These are phyloP conservation scores for Mycena albidolilacea DNA, from an alignment of 768 basidiomycete species.

Conservation along the genomic window DNA sequence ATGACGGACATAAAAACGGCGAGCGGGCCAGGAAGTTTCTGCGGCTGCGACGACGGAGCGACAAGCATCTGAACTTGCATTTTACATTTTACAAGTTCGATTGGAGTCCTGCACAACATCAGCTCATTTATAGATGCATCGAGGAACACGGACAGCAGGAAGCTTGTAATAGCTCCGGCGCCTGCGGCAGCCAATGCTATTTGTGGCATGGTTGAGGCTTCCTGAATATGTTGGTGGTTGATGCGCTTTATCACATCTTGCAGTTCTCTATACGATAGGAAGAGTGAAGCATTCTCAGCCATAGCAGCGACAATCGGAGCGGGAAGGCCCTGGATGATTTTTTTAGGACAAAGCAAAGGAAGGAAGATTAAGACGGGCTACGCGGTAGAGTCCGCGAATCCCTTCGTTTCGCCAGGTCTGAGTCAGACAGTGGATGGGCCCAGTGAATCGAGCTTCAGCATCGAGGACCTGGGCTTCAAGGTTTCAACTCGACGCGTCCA, in stretches of 20 bases:
- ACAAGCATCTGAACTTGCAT: constrained; percentile 93
- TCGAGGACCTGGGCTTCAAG: constrained; percentile 79
- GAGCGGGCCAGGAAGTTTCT: constrained; percentile 76
- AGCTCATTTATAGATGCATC: not conserved
- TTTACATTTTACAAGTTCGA: constrained; percentile 92
- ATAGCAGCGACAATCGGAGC: constrained; percentile 94
- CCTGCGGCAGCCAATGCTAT: constrained; percentile 86
- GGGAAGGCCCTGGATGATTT: constrained; percentile 81
- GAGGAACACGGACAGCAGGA: constrained; percentile 77
- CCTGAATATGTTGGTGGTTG: constrained; percentile 52
- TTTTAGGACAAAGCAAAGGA: not conserved
- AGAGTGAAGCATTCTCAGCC: constrained; percentile 93
- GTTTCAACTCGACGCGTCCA: constrained; percentile 2
- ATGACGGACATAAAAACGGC: constrained; percentile 74
- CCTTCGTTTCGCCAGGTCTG: constrained; percentile 90
- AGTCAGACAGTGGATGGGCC: constrained; percentile 90
- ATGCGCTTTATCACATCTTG: constrained; percentile 70
- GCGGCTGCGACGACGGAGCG: constrained; percentile 34
- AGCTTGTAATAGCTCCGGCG: constrained; percentile 91
- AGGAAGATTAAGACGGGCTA: constrained; percentile 55
- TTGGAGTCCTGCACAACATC: constrained; percentile 72
- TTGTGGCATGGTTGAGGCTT: constrained; percentile 75
- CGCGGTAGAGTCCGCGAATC: constrained; percentile 87
- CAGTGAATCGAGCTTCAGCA: constrained; percentile 73
- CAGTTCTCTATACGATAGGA: constrained; percentile 88